Conservation (phyloP, 192 early-diverging fungal species). For the Jimgerdemannia flammicorona region DNA sequence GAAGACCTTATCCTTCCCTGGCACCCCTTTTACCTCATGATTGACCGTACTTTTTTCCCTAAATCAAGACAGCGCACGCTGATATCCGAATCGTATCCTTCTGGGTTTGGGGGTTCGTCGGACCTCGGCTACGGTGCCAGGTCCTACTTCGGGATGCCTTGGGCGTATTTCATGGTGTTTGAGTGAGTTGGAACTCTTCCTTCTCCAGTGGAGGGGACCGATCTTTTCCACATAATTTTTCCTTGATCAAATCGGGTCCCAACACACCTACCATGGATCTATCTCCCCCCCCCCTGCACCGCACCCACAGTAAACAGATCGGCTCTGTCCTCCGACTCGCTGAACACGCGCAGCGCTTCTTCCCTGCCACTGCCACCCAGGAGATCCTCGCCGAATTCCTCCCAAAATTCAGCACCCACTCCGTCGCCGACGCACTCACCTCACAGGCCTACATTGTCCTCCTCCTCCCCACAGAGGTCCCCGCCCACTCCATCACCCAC, state of each 20-base stretch:
- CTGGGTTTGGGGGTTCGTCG: background rate
- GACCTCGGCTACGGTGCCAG: conserved; percentile 30
- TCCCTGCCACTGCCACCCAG: conserved; percentile 54
- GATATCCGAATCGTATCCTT: conserved; percentile 48
- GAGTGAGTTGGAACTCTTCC: conserved; percentile 2
- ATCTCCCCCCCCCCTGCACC: conserved; percentile 1
- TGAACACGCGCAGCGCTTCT: conserved; percentile 59
- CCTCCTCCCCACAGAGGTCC: conserved; percentile 60
- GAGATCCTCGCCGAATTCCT: conserved; percentile 81
- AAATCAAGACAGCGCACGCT: conserved; percentile 63
- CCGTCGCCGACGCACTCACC: conserved; percentile 51
- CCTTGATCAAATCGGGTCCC: background rate
- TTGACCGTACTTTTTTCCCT: conserved; percentile 54
- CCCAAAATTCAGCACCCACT: conserved; percentile 69
- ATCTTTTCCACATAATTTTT: background rate
- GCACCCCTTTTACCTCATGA: conserved; percentile 67
- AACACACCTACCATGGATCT: background rate
- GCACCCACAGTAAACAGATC: conserved; percentile 42
- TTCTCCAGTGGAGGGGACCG: background rate
- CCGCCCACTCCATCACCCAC: conserved; percentile 11
- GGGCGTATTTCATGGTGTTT: background rate
- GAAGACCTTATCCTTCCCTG: conserved; percentile 69
- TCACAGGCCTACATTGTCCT: conserved; percentile 57
- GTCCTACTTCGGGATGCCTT: conserved; percentile 9
- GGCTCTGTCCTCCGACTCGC: conserved; percentile 40